phyloP scores from a whole-genome alignment of 139 green algal genomes.

The Deuterostichococcus epilithicus region DNA sequence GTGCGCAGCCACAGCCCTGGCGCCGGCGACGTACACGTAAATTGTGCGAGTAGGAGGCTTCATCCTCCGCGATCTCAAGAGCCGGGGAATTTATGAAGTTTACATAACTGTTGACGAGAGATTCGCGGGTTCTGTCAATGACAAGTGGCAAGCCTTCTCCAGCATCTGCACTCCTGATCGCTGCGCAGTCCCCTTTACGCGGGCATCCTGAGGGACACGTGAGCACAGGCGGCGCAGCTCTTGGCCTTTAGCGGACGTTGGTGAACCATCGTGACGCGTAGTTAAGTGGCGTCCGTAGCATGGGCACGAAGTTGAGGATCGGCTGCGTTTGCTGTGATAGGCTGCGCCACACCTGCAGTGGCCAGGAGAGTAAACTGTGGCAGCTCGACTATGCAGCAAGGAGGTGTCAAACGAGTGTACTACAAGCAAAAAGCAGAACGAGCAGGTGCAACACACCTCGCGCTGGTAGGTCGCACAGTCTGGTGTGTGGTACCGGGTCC shows the following conservation, averaged over 20 bases:
- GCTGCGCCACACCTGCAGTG: slow-evolving; percentile 21
- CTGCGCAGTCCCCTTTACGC: background rate
- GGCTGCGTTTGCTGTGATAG: slow-evolving; percentile 12
- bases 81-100: background rate
- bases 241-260: background rate
- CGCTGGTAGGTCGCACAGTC: slow-evolving; percentile 19
- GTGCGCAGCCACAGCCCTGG: too few species aligned
- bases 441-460: background rate
- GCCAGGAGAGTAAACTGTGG: too few species aligned
- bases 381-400: background rate
- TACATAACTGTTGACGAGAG: background rate
- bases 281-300: slow-evolving; percentile 8
- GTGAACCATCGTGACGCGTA: slow-evolving; percentile 25
- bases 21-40: too few species aligned
- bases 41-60: too few species aligned
- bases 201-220: background rate
- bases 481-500: slow-evolving; percentile 20
- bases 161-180: background rate
- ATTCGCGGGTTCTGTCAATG: too few species aligned
- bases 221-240: background rate
- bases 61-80: too few species aligned
- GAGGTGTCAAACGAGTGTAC: background rate
- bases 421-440: background rate
- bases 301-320: slow-evolving; percentile 8
- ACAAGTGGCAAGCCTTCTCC: too few species aligned